phyloP scores from a whole-genome alignment of 352 stramenopile genomes.

The Globisporangium emineosum region DNA sequence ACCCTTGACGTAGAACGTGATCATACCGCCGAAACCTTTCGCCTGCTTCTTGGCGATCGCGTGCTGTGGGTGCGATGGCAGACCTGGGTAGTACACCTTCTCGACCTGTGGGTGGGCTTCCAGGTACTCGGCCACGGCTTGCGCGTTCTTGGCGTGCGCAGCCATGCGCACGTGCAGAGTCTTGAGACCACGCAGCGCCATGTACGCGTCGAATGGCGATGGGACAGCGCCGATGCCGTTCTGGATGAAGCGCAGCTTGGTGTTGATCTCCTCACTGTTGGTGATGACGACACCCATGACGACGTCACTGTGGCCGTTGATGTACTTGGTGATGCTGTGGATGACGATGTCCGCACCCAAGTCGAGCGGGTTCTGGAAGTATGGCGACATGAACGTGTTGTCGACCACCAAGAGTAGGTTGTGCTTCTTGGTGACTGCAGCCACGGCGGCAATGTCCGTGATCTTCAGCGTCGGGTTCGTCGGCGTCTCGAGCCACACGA shows the following conservation, averaged over 20 bases:
- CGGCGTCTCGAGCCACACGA: conserved; percentile 92
- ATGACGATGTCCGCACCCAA: conserved; percentile 92
- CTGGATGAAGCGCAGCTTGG: conserved; percentile 92
- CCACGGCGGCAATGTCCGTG: conserved; percentile 91
- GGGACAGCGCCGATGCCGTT: conserved; percentile 92
- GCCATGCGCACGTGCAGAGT: conserved; percentile 94
- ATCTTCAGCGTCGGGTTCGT: conserved; percentile 95
- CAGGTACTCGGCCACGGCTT: conserved; percentile 90
- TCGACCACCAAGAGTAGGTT: conserved; percentile 90
- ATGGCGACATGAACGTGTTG: conserved; percentile 93
- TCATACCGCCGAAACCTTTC: conserved; percentile 73
- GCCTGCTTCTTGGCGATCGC: conserved; percentile 83
- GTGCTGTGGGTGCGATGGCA: conserved; percentile 88
- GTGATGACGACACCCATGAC: conserved; percentile 91
- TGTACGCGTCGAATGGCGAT: conserved; percentile 92
- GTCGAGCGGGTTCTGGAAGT: conserved; percentile 91
- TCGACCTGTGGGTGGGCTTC: conserved; percentile 85
- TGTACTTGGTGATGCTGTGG: conserved; percentile 96
- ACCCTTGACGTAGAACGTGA: conserved; percentile 94
- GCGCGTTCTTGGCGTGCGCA: conserved; percentile 92
- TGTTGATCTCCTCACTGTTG: conserved; percentile 91
- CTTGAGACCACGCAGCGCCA: conserved; percentile 94
- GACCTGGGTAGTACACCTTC: conserved; percentile 92
- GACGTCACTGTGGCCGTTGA: conserved; percentile 94
- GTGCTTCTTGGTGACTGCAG: conserved; percentile 86